These are phyloP conservation scores for Gaeumannomyces sp. DNA, from an alignment of 2,329 filamentous ascomycete species.

Conservation along the genomic window DNA sequence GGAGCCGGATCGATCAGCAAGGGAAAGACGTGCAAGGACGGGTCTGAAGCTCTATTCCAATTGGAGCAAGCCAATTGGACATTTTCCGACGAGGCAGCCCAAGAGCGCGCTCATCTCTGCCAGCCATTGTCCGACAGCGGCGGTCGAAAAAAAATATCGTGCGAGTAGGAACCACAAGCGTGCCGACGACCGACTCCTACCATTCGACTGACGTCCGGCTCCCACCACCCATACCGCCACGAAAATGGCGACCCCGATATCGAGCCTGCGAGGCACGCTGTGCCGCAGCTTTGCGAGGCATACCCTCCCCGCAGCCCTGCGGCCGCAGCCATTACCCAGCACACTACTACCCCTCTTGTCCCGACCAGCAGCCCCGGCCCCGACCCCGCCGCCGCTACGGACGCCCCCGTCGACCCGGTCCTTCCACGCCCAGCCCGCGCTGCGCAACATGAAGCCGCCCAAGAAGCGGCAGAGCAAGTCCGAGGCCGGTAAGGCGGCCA, in stretches of 20 bases:
- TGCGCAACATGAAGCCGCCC: slow-evolving; percentile 2
- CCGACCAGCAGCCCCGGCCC: not conserved
- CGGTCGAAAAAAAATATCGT: not conserved
- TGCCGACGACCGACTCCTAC: not conserved
- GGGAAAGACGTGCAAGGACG: not conserved
- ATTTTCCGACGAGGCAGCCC: too few relatives aligned
- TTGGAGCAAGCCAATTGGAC: too few relatives aligned
- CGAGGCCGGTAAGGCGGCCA: not conserved
- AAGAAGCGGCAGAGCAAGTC: slow-evolving; percentile 2
- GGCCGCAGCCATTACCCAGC: not conserved
- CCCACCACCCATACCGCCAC: not conserved
- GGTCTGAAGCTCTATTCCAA: too few relatives aligned
- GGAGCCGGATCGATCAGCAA: not conserved
- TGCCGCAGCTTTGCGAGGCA: not conserved
- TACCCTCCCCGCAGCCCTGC: not conserved
- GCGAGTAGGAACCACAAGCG: too few relatives aligned
- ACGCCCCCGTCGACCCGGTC: not conserved
- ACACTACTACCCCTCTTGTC: too few relatives aligned
- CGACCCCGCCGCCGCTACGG: not conserved
- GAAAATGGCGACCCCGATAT: not conserved
- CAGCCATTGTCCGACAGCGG: too few relatives aligned
- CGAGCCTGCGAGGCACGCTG: not conserved
- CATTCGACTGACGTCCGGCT: not conserved
- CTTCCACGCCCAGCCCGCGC: not conserved
- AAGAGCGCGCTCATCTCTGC: too few relatives aligned